phyloP scores from a whole-genome alignment of 805 yeast species.

The Schwanniomyces sp. region DNA sequence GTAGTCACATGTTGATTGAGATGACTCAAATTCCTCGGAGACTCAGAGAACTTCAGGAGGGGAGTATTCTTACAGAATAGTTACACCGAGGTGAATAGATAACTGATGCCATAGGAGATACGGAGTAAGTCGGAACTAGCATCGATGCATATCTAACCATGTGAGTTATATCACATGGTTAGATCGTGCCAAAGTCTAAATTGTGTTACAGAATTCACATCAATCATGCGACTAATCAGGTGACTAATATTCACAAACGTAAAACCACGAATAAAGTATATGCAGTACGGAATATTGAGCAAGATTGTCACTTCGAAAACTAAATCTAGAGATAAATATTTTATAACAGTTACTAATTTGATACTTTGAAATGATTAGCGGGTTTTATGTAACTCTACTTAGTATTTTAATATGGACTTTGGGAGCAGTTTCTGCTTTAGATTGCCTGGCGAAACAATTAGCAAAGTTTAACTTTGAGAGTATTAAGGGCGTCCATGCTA shows the following conservation, averaged over 20 bases:
- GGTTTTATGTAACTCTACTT: neutral
- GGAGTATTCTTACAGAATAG: neutral
- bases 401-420: neutral
- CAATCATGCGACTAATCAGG: too few species aligned
- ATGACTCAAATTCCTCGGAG: slow-evolving; percentile 1
- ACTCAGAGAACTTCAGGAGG: neutral
- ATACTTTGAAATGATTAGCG: neutral
- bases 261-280: too few species aligned
- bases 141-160: too few species aligned
- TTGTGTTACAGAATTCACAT: too few species aligned
- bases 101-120: neutral
- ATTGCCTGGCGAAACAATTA: slow-evolving; percentile 38
- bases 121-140: too few species aligned
- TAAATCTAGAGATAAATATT: neutral
- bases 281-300: neutral
- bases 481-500: slow-evolving; percentile 50
- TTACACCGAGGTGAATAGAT: neutral
- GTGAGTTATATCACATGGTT: too few species aligned
- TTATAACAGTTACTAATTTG: neutral
- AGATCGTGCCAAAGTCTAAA: too few species aligned
- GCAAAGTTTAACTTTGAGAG: slow-evolving; percentile 41
- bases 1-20: slow-evolving; percentile 1
- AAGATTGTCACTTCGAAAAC: neutral
- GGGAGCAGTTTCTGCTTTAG: neutral
- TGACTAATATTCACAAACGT: too few species aligned